Base-by-base conservation (phyloP, 1,284 basidiomycete species). In the Cryptococcus sp. region DNA sequence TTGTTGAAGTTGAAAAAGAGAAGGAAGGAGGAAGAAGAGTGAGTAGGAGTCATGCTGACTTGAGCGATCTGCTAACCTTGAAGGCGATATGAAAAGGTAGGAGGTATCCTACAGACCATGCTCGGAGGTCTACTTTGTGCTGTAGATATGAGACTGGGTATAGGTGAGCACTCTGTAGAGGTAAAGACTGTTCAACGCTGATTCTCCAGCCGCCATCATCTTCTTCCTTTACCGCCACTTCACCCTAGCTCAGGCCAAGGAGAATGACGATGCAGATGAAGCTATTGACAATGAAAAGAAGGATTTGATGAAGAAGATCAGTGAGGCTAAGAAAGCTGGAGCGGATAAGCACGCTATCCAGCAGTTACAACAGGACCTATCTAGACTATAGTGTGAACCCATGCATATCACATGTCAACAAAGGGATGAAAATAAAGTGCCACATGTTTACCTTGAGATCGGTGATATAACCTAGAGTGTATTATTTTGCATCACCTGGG, bases 141-240 rank as follows among this genome's bases (percentile, higher is more conserved):
- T 7, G 50, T 48, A 2, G 57, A 61, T 33, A 56, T 58, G 56
- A 33, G 57, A 23, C 45, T 58, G 13, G 59, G 57, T 11, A 46
- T 58, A 15, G 50, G 53, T 59, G 32, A 53, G 51, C 50, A 15
- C 23, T n/a, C n/a, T 10, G 10, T 36, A 13, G 52, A 8, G 23
- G 23, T 23, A 23, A 37, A 10, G 11, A 13, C 2, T 35, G 33
- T 8, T 43, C 3, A 41, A 7, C 2, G 1, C 33, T 38, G 7
- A 37, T 11, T 10, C 41, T n/a, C 41, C 41, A 48, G 65, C 61
- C 14, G 57, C 64, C 4, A 56, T 70, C 37, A 54, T 66, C 23
- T 71, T 71, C 59, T 71, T 71, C 61, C 60, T 70, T 23, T 71
- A 68, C 64, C 55, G 60, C 34, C 65, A 71, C 53, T 71, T 64